Percentiles rank a stretch among this genome's conserved stretches.
Conservation (phyloP, 2,329 filamentous ascomycete species). For the Xylariaceae sp. region DNA sequence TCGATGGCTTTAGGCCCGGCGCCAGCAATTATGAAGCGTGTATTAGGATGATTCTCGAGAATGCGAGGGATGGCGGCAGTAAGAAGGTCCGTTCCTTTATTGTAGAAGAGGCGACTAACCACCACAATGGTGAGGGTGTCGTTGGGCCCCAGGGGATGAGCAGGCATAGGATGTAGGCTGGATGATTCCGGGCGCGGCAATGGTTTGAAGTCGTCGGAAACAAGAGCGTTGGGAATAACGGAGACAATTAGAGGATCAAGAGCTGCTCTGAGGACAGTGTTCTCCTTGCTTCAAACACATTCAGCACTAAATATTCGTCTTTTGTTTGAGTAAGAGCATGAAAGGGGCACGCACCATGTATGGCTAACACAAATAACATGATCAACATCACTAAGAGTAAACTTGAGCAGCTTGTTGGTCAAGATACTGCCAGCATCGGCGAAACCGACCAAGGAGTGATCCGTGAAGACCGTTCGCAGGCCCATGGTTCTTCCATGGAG, state of each 20-base stretch:
- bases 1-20: conserved; percentile 96
- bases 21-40: conserved; percentile 93
- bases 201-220: conserved; percentile 91
- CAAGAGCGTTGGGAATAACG: conserved; percentile 94
- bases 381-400: conserved; percentile 91
- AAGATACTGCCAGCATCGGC: conserved; percentile 93
- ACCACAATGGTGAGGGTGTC: conserved; percentile 95
- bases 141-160: conserved; percentile 68
- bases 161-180: conserved; percentile 45
- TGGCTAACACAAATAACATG: conserved; percentile 98
- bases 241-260: conserved; percentile 96
- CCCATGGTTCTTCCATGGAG: conserved; percentile 96
- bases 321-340: background rate
- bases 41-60: conserved; percentile 81
- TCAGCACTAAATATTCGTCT: conserved; percentile 24
- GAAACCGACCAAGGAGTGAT: conserved; percentile 96
- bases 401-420: conserved; percentile 95
- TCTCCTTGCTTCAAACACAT: conserved; percentile 69
- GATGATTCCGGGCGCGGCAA: conserved; percentile 43
- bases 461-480: conserved; percentile 89
- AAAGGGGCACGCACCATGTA: conserved; percentile 65
- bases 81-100: conserved; percentile 96
- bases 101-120: conserved; percentile 95
- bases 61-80: conserved; percentile 94
- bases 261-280: conserved; percentile 89